Percentiles rank a stretch among this genome's conserved stretches.
phyloP scores from a whole-genome alignment of 1,284 basidiomycete species.

The Inonotus obliquus region DNA sequence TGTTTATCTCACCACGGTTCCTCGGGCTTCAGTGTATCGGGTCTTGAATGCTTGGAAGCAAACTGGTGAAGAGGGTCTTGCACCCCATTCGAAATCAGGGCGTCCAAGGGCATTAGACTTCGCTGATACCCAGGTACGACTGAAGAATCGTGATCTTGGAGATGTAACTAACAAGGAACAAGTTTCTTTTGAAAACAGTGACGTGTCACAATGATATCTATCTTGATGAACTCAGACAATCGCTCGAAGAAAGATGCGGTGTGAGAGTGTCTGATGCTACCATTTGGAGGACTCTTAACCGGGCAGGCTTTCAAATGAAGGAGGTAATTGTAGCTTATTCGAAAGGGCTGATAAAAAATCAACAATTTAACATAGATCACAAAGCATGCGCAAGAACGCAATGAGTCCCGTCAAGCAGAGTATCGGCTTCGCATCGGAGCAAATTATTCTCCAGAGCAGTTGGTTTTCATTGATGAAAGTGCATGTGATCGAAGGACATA shows the following conservation, averaged over 20 bases:
- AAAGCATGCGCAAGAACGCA: background rate
- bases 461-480: conserved; percentile 24
- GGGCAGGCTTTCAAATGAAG: background rate
- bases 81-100: conserved; percentile 3
- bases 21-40: too few relatives aligned
- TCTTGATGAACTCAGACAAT: background rate
- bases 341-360: background rate
- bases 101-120: background rate
- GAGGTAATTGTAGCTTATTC: background rate
- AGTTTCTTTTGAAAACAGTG: background rate
- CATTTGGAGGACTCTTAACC: background rate
- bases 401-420: background rate
- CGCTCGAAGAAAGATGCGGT: background rate
- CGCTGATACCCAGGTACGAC: background rate
- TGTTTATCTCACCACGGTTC: background rate
- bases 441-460: background rate
- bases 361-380: background rate
- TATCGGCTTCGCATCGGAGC: background rate
- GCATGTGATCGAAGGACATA: conserved; percentile 27
- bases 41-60: too few relatives aligned
- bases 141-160: background rate
- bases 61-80: too few relatives aligned
- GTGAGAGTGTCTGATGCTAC: background rate
- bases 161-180: background rate
- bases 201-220: background rate